Evolutionary conservation across 192 early-diverging fungal species (phyloP).

Genomic region (Linnemannia exigua): DNA sequence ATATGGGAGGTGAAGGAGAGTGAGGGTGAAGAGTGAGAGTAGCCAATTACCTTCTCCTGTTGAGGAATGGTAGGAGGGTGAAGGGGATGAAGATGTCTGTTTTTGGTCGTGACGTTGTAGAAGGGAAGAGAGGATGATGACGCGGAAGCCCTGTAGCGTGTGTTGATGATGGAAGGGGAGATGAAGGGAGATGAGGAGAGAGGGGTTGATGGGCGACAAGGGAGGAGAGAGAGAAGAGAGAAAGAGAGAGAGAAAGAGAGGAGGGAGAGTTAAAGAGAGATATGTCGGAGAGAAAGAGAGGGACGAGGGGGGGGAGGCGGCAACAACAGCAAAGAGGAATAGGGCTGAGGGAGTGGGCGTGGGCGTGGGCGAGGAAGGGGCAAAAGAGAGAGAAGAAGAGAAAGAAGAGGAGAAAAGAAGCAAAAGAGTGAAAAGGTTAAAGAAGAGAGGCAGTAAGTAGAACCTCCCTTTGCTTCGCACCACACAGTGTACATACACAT

Average conservation of each 20-base stretch:
- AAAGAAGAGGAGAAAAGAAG: not conserved
- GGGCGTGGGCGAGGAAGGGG: slow-evolving; percentile 14
- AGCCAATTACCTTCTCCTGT: slow-evolving; percentile 25
- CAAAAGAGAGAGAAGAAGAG: not conserved
- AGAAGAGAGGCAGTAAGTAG: not conserved
- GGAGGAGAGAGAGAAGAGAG: not conserved
- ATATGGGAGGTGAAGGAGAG: not conserved
- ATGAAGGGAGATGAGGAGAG: not conserved
- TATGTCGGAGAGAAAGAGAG: not conserved
- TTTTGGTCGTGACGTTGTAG: slow-evolving; percentile 4
- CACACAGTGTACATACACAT: too few relatives aligned
- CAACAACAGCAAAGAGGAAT: not conserved
- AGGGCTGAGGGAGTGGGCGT: not conserved
- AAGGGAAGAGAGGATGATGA: not conserved
- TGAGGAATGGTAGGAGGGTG: slow-evolving; percentile 1
- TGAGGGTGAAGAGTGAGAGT: not conserved
- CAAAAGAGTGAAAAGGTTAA: slow-evolving; percentile 1
- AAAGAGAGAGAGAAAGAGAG: not conserved
- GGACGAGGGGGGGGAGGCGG: not conserved
- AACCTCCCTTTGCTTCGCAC: too few relatives aligned
- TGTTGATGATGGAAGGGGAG: not conserved
- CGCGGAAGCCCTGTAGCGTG: not conserved
- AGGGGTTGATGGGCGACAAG: not conserved
- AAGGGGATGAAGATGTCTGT: slow-evolving; percentile 12
- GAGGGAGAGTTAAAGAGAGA: not conserved